Conservation (phyloP, 257 asterid species). For the Fraxinus cuspidata region DNA sequence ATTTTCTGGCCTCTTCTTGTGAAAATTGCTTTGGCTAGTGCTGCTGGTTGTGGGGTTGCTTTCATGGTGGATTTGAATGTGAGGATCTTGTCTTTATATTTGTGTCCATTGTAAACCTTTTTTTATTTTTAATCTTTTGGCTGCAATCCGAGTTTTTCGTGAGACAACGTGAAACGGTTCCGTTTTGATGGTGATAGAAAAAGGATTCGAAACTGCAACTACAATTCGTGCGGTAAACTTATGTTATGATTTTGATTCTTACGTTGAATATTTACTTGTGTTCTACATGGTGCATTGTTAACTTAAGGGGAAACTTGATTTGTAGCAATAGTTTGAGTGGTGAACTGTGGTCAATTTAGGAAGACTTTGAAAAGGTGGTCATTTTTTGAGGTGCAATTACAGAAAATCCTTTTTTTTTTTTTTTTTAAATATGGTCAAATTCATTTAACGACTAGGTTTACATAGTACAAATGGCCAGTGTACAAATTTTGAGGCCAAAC, state of each 20-base stretch:
- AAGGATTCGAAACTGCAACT: neutral
- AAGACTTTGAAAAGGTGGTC: no score
- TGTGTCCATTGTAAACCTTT: neutral
- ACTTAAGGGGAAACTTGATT: no score
- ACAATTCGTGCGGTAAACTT: no score
- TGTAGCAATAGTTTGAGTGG: no score
- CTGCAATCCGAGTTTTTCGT: neutral
- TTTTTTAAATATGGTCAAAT: no score
- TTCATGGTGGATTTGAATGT: constrained; percentile 23
- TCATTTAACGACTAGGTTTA: no score
- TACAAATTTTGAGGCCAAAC: no score
- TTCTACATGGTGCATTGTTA: neutral
- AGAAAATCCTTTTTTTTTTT: no score
- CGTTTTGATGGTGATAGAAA: neutral
- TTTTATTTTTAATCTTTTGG: neutral
- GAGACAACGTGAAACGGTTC: neutral
- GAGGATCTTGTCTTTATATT: constrained; percentile 25
- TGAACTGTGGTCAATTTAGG: no score
- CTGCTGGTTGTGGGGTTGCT: constrained; percentile 28
- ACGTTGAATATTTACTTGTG: neutral
- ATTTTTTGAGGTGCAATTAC: no score
- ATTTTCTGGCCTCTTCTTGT: constrained; percentile 3
- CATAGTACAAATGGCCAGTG: no score
- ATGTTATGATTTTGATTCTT: neutral
- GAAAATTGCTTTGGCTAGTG: constrained; percentile 21